Base-by-base conservation (phyloP, 2,329 filamentous ascomycete species). In the Atkinsonella hypoxylon region DNA sequence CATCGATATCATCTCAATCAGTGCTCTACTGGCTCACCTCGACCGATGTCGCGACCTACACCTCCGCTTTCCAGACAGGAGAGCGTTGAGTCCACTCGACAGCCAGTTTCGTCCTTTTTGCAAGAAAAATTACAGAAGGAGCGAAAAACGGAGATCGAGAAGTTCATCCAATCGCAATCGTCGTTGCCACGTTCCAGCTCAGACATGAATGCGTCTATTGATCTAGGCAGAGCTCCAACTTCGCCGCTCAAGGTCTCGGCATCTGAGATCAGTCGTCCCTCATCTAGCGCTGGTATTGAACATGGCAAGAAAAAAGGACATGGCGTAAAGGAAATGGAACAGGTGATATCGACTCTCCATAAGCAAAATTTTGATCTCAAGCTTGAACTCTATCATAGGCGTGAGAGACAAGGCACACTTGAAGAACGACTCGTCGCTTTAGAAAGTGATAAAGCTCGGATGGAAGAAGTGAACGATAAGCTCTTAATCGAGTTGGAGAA, bases 331-430 rank as follows among this genome's bases (percentile, higher is more conserved):
- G 82, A 86, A 57, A 81, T 84, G 70, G 83, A 87, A 62, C 72
- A 81, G 67, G 78, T 82, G 49, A 67, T 87, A 48, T 85, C 83
- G 4, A 82, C 73, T 1, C 67, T 88, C 20, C 81, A 83, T 63
- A 89, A 89, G 61, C 79, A 87, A 65, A 89, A 88, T 59, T 89
- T 88, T 57, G 83, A 87, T 56, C 72, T 89, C 41, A 88, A 89
- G 63, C 70, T 88, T 32, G 83, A 88, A 61, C 65, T 89, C 1
- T 86, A 77, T 57, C 83, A 88, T 60, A 75, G 82, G 7, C 74
- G 84, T 30, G 78, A 88, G 64, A 74, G 77, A 49, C 81, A 85
- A 59, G 73, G 72, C 9, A 69, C 68, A 20, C 59, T 87, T 34
- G 82, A 87, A 59, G 71, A 75, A 34, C 71, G 73, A 40, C 57